Conservation (phyloP, 495 filamentous ascomycete species). For the Penicillium bovifimosum region DNA sequence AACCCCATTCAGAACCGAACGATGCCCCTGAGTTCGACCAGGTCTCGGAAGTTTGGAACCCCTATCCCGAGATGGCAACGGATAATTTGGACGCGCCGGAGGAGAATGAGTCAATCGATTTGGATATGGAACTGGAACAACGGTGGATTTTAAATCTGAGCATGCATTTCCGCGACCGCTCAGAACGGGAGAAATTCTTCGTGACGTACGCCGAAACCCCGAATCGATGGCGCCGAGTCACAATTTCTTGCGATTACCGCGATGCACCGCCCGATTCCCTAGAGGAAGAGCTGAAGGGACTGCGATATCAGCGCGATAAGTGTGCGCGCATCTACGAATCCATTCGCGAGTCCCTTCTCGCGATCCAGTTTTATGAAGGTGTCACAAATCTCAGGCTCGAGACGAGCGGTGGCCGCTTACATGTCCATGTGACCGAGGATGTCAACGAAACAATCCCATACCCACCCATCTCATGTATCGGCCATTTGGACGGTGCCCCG, state of each 20-base stretch:
- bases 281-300: conserved; percentile 70
- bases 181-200: conserved; percentile 96
- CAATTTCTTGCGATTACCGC: conserved; percentile 91
- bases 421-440: conserved; percentile 98
- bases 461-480: conserved; percentile 66
- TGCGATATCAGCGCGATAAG: conserved; percentile 88
- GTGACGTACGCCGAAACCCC: conserved; percentile 83
- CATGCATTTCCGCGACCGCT: conserved; percentile 97
- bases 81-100: not conserved
- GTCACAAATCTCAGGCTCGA: conserved; percentile 95
- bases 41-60: conserved; percentile 25
- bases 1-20: conserved; percentile 14
- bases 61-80: conserved; percentile 19
- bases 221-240: conserved; percentile 79
- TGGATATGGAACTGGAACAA: conserved; percentile 66
- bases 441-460: conserved; percentile 92
- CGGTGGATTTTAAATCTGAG: conserved; percentile 96
- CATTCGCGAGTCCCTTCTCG: conserved; percentile 82
- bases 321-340: conserved; percentile 93
- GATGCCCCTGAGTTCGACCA: conserved; percentile 18
- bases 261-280: conserved; percentile 73
- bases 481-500: conserved; percentile 62
- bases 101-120: conserved; percentile 49
- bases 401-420: conserved; percentile 80
- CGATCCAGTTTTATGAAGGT: conserved; percentile 92